Evolutionary conservation across 768 basidiomycete species (phyloP).

Genomic region (Piloderma croceum): DNA sequence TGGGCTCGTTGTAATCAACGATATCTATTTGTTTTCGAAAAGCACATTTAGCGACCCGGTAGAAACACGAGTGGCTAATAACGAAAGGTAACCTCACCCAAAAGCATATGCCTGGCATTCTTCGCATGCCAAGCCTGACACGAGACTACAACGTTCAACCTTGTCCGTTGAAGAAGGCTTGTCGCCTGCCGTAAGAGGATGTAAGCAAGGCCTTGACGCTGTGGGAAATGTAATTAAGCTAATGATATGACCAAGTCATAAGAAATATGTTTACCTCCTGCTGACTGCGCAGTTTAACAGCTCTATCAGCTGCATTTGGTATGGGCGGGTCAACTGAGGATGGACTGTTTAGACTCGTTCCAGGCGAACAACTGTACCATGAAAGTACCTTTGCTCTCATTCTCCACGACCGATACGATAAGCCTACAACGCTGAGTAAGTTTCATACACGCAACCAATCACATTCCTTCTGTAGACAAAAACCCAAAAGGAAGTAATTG

Average conservation of each 20-base stretch:
- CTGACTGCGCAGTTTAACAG: constrained; percentile 78
- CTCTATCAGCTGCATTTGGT: constrained; percentile 68
- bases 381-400: constrained; percentile 71
- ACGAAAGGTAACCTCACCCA: constrained; percentile 45
- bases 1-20: constrained; percentile 80
- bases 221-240: constrained; percentile 3
- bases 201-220: constrained; percentile 87
- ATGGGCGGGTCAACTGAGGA: constrained; percentile 57
- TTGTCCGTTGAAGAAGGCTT: constrained; percentile 84
- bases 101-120: constrained; percentile 83
- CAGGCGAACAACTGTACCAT: constrained; percentile 1
- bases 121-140: constrained; percentile 99
- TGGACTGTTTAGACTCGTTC: constrained; percentile 8
- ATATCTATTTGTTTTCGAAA: constrained; percentile 46
- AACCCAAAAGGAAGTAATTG: constrained; percentile 20
- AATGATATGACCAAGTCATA: constrained; percentile 2
- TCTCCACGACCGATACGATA: constrained; percentile 88
- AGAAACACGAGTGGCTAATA: too few species aligned
- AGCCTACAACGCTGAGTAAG: too few species aligned
- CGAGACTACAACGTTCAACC: constrained; percentile 75
- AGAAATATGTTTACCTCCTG: constrained; percentile 63
- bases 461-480: constrained; percentile 3
- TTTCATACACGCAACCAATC: constrained; percentile 28
- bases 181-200: constrained; percentile 88
- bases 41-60: too few species aligned